Evolutionary conservation across 2,329 filamentous ascomycete genomes (phyloP), one percentile per base, ranked within the genome.

Genomic region (Pseudogymnoascus sp.): DNA sequence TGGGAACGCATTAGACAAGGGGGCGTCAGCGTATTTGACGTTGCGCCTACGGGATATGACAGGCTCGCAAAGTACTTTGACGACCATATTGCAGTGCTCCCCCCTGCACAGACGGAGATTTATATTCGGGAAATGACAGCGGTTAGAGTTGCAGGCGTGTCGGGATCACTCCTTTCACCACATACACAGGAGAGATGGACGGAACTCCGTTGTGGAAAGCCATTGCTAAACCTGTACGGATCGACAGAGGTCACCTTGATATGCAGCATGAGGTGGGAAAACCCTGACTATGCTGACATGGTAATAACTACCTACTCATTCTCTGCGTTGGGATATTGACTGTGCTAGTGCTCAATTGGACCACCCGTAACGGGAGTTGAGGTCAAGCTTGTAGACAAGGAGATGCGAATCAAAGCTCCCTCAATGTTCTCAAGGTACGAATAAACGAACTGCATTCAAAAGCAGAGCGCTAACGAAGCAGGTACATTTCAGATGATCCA

Each of bases 371-470:
- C 64, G 13, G 63, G 66, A 26, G 63, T 67, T 41, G 62, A 67
- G 60, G 61, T 66, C 13, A 67, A 66, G 61, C 33, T 67, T 29
- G 62, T 65, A 21, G 65, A 65, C n/a, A 41, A 41, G 31, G 66
- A 67, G 47, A 62, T 67, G 60, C 60, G 63, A 58, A 39, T 67
- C 17, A 66, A 65, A 60, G 58, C 63, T 31, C 65, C 66, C 35
- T 57, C 63, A 2, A 66, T 67, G 66, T 67, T 67, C 59, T 64
- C 62, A 58, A 13, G 64, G 66, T 66, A 66, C 44, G 50, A 37
- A 13, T 17, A 8, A 24, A 33, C 15, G 2, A 15, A 5, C 21
- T n/a, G 1, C 0, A 13, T 59, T 5, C 2, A 40, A 31, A 29
- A 29, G n/a, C 10, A 61, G 31, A 37, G 44, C 7, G 36, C 60